phyloP scores from a whole-genome alignment of 768 basidiomycete species.

The Kwoniella pini region DNA sequence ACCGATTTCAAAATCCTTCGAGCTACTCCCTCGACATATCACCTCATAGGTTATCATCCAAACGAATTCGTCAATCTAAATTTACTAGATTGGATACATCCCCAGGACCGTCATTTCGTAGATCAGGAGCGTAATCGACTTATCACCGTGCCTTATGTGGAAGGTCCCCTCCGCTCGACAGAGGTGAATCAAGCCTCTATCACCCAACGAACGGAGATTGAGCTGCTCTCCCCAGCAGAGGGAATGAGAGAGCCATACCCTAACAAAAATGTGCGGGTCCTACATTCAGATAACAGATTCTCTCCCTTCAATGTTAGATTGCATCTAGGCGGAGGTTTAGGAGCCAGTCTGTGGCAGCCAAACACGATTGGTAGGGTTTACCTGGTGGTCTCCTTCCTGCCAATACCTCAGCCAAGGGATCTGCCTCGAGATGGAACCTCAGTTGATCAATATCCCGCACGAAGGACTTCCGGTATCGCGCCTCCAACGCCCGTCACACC shows the following conservation, averaged over 20 bases:
- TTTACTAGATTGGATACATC: slow-evolving; percentile 42
- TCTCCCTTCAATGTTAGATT: slow-evolving; percentile 43
- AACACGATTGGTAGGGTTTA: slow-evolving; percentile 31
- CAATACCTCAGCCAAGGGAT: slow-evolving; percentile 23
- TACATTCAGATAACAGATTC: slow-evolving; percentile 33
- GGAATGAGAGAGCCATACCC: slow-evolving; percentile 50
- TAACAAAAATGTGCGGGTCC: slow-evolving; percentile 39
- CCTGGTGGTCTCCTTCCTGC: slow-evolving; percentile 33
- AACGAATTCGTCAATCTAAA: slow-evolving; percentile 41
- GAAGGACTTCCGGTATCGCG: slow-evolving; percentile 16
- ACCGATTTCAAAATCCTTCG: slow-evolving; percentile 44
- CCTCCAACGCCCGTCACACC: slow-evolving; percentile 22
- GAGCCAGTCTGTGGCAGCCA: slow-evolving; percentile 36
- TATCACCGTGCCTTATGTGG: slow-evolving; percentile 26
- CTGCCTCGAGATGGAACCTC: background rate
- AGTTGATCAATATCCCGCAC: background rate
- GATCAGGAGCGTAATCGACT: slow-evolving; percentile 34
- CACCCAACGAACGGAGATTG: slow-evolving; percentile 28
- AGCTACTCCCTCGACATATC: slow-evolving; percentile 23
- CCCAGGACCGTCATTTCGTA: slow-evolving; percentile 32
- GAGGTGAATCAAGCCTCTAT: slow-evolving; percentile 35
- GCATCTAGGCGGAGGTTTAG: slow-evolving; percentile 47
- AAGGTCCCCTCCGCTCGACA: slow-evolving; percentile 21
- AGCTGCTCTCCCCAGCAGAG: slow-evolving; percentile 43
- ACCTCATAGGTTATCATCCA: slow-evolving; percentile 43